These are phyloP conservation scores for Eustoma russellianum DNA, from an alignment of 257 asterid species.

Conservation along the genomic window DNA sequence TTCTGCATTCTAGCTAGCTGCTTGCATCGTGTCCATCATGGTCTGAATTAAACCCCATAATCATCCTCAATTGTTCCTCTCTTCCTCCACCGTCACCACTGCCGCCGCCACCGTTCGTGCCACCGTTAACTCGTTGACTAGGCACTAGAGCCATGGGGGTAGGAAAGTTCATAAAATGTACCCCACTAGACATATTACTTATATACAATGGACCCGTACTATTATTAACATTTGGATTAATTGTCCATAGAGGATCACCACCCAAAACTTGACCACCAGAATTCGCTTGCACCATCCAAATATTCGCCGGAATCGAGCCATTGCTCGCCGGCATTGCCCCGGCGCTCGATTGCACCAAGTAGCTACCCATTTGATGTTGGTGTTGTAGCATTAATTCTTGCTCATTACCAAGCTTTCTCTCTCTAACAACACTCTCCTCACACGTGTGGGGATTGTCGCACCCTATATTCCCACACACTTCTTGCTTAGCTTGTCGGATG, in stretches of 20 bases:
- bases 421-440: slow-evolving; percentile 33
- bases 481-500: slow-evolving; percentile 52
- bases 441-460: slow-evolving; percentile 28
- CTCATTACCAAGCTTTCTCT: slow-evolving; percentile 56
- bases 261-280: slow-evolving; percentile 58
- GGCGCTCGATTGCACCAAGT: slow-evolving; percentile 58
- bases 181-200: slow-evolving; percentile 68
- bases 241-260: slow-evolving; percentile 81
- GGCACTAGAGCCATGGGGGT: slow-evolving; percentile 70
- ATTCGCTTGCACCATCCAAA: slow-evolving; percentile 81
- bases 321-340: slow-evolving; percentile 69
- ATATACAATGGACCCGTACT: slow-evolving; percentile 61
- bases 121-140: slow-evolving; percentile 37
- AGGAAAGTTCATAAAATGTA: slow-evolving; percentile 89
- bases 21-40: neutral
- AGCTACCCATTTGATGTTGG: slow-evolving; percentile 64
- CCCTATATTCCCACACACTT: slow-evolving; percentile 37
- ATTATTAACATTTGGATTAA: slow-evolving; percentile 45
- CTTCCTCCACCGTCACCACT: slow-evolving; percentile 25
- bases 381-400: slow-evolving; percentile 40
- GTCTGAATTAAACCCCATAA: slow-evolving; percentile 45
- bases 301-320: slow-evolving; percentile 70
- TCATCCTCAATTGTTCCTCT: slow-evolving; percentile 61
- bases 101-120: slow-evolving; percentile 18
- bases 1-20: slow-evolving; percentile 42